phyloP scores from a whole-genome alignment of 2,329 filamentous ascomycete genomes.

The Byssochlamys sp. region DNA sequence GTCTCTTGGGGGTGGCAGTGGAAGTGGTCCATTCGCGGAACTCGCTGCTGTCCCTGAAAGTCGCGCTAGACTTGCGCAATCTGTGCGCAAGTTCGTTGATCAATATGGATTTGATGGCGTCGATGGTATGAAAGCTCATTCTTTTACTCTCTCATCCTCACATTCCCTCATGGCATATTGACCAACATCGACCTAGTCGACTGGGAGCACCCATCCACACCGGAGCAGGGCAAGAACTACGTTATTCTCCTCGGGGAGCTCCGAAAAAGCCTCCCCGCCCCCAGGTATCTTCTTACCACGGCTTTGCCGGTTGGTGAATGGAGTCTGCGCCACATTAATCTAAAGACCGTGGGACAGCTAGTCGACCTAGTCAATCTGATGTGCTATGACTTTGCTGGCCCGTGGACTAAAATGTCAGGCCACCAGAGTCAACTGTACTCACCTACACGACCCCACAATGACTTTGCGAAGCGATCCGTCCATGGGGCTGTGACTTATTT shows the following conservation, averaged over 20 bases:
- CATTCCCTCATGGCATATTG: background rate
- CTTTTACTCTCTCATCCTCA: background rate
- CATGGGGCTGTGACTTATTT: background rate
- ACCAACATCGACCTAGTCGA: background rate
- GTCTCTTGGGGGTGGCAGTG: background rate
- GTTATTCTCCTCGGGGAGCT: background rate
- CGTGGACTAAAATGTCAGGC: background rate
- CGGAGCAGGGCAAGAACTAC: background rate
- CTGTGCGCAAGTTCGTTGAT: background rate
- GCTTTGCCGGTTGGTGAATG: background rate
- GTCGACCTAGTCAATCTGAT: background rate
- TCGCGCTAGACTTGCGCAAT: background rate
- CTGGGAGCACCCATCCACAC: background rate
- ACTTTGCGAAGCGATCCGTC: background rate
- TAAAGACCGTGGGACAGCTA: background rate
- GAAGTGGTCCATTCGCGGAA: background rate
- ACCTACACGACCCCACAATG: background rate
- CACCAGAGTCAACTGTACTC: background rate
- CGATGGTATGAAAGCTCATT: background rate
- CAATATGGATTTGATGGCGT: background rate
- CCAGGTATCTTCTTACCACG: background rate
- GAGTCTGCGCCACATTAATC: background rate
- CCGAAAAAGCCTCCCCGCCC: background rate
- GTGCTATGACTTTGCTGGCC: background rate
- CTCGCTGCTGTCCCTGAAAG: background rate